These are phyloP conservation scores for Calonectria pteridis DNA, from an alignment of 2,329 filamentous ascomycete species.

Conservation along the genomic window DNA sequence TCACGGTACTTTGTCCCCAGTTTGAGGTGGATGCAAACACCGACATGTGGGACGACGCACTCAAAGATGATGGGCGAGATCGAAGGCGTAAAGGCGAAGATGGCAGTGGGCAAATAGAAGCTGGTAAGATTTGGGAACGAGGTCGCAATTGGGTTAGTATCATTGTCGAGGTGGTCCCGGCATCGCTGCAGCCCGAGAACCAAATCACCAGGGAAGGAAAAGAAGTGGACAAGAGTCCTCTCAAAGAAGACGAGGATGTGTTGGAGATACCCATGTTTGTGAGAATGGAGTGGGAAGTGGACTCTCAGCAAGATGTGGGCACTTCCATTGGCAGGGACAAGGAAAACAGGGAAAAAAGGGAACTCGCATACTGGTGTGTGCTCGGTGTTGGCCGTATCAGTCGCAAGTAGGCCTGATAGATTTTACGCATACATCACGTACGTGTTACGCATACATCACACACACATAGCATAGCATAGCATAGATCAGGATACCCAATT, in stretches of 20 bases:
- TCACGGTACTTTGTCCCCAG: constrained; percentile 93
- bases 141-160: constrained; percentile 96
- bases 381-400: constrained; percentile 87
- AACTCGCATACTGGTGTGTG: constrained; percentile 96
- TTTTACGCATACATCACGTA: neutral
- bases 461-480: constrained; percentile 26
- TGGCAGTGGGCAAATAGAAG: constrained; percentile 72
- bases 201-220: constrained; percentile 48
- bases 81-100: constrained; percentile 56
- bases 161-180: constrained; percentile 87
- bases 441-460: constrained; percentile 19
- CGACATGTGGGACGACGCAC: constrained; percentile 87
- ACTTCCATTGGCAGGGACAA: constrained; percentile 65
- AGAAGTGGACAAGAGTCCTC: constrained; percentile 58
- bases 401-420: constrained; percentile 51
- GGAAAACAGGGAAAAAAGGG: constrained; percentile 80
- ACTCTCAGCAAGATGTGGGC: constrained; percentile 74
- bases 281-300: constrained; percentile 88
- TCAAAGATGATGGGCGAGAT: constrained; percentile 67
- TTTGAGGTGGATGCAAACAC: constrained; percentile 96
- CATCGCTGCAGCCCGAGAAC: constrained; percentile 60
- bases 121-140: constrained; percentile 95
- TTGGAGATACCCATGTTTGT: constrained; percentile 96
- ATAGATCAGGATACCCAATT: constrained; percentile 58
- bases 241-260: constrained; percentile 71